Conservation (phyloP, 352 stramenopile genomes). For the Globisporangium perplexum region DNA sequence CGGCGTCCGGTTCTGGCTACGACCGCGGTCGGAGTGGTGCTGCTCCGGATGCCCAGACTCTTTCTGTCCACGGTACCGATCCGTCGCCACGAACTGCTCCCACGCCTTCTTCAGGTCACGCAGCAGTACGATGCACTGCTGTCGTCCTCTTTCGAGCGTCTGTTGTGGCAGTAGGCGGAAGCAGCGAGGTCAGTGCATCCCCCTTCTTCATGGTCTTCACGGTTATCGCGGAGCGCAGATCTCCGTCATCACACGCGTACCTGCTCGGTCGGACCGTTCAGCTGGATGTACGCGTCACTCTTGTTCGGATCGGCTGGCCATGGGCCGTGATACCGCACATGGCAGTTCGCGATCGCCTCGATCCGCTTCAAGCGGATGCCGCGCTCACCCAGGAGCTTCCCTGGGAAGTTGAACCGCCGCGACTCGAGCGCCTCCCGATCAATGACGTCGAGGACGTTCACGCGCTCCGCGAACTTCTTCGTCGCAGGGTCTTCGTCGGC, state of each 20-base stretch:
- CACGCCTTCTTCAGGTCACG: constrained; percentile 15
- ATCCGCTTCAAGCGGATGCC: constrained; percentile 62
- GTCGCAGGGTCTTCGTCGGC: constrained; percentile 5
- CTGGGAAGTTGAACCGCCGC: constrained; percentile 59
- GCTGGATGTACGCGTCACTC: constrained; percentile 8
- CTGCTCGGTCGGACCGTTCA: constrained; percentile 15
- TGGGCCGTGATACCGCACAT: constrained; percentile 18
- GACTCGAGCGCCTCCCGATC: constrained; percentile 31
- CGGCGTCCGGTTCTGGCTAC: constrained; percentile 7
- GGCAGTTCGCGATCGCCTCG: constrained; percentile 29
- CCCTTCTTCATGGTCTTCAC: too few species aligned
- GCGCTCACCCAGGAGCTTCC: constrained; percentile 53
- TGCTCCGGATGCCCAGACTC: neutral
- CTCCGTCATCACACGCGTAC: neutral
- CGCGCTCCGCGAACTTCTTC: constrained; percentile 15
- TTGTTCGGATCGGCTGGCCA: constrained; percentile 7
- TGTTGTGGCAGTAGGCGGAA: neutral
- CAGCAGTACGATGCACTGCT: constrained; percentile 12
- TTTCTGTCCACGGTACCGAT: constrained; percentile 1
- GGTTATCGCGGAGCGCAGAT: too few species aligned
- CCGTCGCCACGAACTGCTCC: constrained; percentile 16
- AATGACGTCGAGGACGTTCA: constrained; percentile 28
- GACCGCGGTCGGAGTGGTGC: constrained; percentile 6
- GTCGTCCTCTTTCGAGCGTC: constrained; percentile 13
- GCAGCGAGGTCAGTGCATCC: too few species aligned